Evolutionary conservation across 2,329 filamentous ascomycete species (phyloP), one percentile per base, ranked within the genome.

Genomic region (Colletotrichum magnum): DNA sequence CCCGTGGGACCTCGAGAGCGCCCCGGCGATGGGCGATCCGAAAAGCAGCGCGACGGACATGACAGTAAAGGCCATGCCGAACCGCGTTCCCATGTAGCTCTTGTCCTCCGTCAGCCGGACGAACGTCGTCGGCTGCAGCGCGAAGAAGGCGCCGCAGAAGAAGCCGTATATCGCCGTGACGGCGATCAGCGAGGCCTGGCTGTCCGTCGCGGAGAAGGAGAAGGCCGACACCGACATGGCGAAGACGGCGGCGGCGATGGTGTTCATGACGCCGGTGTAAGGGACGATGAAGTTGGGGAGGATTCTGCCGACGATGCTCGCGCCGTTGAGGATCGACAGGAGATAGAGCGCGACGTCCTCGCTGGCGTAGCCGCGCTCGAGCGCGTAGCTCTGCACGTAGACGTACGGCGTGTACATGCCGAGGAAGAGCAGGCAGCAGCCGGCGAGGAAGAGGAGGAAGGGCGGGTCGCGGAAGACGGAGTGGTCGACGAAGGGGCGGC

Each of bases 401-500:
- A 83, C 86, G 75, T 86, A 85, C 1, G 83, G 79, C 50, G 84
- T 79, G 75, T 86, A 87, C 21, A 87, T 76, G 21, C 79, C 81
- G 70, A 85, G 74, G 72, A 85, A 86, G 39, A 74, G 73, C 48
- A 83, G 79, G 58, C 84, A 77, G 24, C 78, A 71, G 16, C 74
- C 83, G 10, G 75, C 45, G 7, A 75, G 74, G 63, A 81, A 80
- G 5, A 81, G 58, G 28, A 82, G 51, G 68, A 80, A 86, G 5
- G 80, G 77, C 2, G 71, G 54, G 60, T 86, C 84, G 39, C 69
- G 72, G 53, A 84, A 78, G 10, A 78, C 77, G 6, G 73, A 71
- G 5, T 65, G 71, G 61, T 80, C 76, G 52, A 79, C 48, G 50
- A 53, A 56, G 12, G 63, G 63, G 6, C 68, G 68, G 2, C 64